Conservation (phyloP, 306 rosid genomes). For the Cicer arietinum region DNA sequence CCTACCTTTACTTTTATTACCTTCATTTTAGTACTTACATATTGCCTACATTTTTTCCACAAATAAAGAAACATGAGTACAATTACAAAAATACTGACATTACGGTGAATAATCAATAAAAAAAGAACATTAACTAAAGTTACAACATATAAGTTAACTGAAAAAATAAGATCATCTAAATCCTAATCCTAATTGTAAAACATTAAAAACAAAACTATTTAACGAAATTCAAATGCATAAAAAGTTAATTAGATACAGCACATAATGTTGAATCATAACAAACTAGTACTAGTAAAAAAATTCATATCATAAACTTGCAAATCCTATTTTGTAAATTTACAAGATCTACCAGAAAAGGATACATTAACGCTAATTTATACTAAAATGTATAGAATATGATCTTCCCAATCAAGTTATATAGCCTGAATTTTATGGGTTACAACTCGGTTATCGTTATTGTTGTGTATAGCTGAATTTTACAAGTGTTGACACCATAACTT, state of each 20-base stretch:
- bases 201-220: not conserved
- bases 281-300: not conserved
- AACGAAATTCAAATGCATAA: not conserved
- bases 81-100: not conserved
- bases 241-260: not conserved
- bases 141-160: not conserved
- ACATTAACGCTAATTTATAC: slow-evolving; percentile 2
- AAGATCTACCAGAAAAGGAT: not conserved
- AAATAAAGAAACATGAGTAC: not conserved
- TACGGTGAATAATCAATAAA: not conserved
- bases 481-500: slow-evolving; percentile 19
- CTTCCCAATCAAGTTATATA: not conserved
- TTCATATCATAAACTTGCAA: not conserved
- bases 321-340: not conserved
- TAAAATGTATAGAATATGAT: not conserved
- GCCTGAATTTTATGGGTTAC: not conserved
- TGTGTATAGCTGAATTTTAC: not conserved
- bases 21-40: not conserved
- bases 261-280: not conserved
- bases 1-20: not conserved
- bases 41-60: not conserved
- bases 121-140: not conserved
- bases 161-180: slow-evolving; percentile 8
- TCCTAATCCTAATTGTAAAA: not conserved
- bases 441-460: not conserved